Evolutionary conservation across 371 early-diverging fungal genomes (phyloP).

Genomic region (Mucor sp.): DNA sequence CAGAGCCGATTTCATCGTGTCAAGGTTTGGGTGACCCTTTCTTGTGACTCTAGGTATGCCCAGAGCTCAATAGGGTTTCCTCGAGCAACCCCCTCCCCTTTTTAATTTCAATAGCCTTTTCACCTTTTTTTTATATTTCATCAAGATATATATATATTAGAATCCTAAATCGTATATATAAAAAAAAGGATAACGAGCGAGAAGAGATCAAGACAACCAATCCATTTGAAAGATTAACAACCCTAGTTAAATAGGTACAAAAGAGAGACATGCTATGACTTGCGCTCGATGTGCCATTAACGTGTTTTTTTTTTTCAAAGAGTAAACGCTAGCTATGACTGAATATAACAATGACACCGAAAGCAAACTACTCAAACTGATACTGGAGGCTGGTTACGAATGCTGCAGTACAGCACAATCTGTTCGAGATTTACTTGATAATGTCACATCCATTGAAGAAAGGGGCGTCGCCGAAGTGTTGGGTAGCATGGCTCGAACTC

Average conservation of each 20-base stretch:
- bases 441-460: slow-evolving; percentile 40
- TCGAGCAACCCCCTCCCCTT: slow-evolving; percentile 1
- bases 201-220: neutral
- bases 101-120: neutral
- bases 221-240: neutral
- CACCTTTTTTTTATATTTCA: neutral
- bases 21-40: neutral
- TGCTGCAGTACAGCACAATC: slow-evolving; percentile 53
- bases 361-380: slow-evolving; percentile 47
- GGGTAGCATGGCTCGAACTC: slow-evolving; percentile 73
- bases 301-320: slow-evolving; percentile 11
- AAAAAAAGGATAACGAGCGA: neutral
- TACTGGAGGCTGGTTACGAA: slow-evolving; percentile 62
- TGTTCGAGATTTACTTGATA: slow-evolving; percentile 47
- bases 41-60: neutral
- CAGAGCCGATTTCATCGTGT: too few relatives aligned
- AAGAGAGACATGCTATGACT: too few relatives aligned
- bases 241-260: slow-evolving; percentile 1
- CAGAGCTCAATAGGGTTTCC: neutral
- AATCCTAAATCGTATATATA: neutral
- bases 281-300: neutral
- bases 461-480: slow-evolving; percentile 72
- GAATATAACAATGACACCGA: slow-evolving; percentile 35
- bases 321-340: slow-evolving; percentile 7
- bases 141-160: neutral